Evolutionary conservation across 2,329 filamentous ascomycete species (phyloP), one percentile per base, ranked within the genome.

Genomic region (Penicillium sp.): DNA sequence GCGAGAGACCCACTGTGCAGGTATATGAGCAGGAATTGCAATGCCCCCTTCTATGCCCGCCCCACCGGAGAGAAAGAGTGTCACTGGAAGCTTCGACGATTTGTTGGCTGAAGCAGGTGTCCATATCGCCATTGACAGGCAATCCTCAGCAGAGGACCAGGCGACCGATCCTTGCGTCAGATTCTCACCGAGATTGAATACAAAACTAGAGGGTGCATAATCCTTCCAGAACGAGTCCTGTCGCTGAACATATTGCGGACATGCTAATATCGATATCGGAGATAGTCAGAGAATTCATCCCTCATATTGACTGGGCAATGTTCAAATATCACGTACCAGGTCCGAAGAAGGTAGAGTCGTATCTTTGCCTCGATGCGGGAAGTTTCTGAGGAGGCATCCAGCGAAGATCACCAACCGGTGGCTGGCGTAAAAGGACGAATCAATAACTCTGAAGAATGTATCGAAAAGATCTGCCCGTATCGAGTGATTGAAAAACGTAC

Each of bases 91-190:
- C 7, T 53, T 54, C 0, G 52, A 53, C 6, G 39, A 46, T 3
- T 37, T 42, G 8, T 49, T 48, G 28, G 51, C 58, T 1, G 55
- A 55, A 6, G 58, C 51, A 6, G 73, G 73, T 2, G 71, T 62
- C 73, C 72, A 76, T 1, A 76, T 55, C 41, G 67, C 70, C 7
- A 73, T 53, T 3, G 64, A 67, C 32, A 76, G 53, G 38, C 73
- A 76, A 42, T 75, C 72, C 51, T 76, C 73, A 7, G 62, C 56
- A 1, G 60, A 55, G 9, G 59, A 55, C 49, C 50, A 51, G 6
- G 52, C 52, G 12, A 51, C 47, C 4, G 52, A 46, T 0, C 53
- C 56, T 28, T 45, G 43, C 3, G 43, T 45, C 5, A 43, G 46
- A 33, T 47, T 49, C 24, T 66, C 59, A 0, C 46, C 51, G 3